These are phyloP conservation scores for Aegle marmelos DNA, from an alignment of 345 rosid genomes.

Conservation along the genomic window DNA sequence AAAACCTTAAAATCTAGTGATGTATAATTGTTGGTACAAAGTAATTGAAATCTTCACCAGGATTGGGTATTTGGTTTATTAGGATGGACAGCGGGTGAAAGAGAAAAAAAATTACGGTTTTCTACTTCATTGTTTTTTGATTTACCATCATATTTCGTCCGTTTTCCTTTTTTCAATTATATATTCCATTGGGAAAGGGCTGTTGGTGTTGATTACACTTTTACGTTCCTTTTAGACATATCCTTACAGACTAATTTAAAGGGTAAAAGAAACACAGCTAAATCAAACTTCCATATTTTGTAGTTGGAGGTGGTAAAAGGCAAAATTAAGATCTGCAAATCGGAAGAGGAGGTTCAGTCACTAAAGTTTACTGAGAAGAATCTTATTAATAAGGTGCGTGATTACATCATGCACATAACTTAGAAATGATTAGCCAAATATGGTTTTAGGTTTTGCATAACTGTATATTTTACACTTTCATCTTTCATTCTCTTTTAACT, in stretches of 20 bases:
- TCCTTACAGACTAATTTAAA: not conserved
- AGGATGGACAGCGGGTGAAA: not conserved
- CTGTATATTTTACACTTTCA: constrained; percentile 1
- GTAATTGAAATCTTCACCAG: not conserved
- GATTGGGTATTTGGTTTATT: not conserved
- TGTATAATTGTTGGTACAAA: not conserved
- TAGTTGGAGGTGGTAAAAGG: constrained; percentile 72
- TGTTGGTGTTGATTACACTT: not conserved
- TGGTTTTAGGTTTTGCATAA: not conserved
- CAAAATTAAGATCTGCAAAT: constrained; percentile 60
- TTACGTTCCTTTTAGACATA: constrained; percentile 5
- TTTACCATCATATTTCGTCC: not conserved
- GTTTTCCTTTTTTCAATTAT: not conserved
- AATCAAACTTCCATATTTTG: constrained; percentile 19
- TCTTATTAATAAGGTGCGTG: constrained; percentile 75
- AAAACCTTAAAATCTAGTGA: not conserved
- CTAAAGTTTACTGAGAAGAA: constrained; percentile 76
- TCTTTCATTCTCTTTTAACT: not conserved
- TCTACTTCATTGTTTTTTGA: not conserved
- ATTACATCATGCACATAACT: constrained; percentile 2
- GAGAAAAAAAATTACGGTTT: not conserved
- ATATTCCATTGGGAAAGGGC: not conserved
- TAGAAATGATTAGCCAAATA: not conserved
- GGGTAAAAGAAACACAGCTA: constrained; percentile 6
- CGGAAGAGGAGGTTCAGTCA: constrained; percentile 69